Evolutionary conservation across 768 basidiomycete genomes (phyloP), one percentile per base, ranked within the genome.

Genomic region (Mycena venus): DNA sequence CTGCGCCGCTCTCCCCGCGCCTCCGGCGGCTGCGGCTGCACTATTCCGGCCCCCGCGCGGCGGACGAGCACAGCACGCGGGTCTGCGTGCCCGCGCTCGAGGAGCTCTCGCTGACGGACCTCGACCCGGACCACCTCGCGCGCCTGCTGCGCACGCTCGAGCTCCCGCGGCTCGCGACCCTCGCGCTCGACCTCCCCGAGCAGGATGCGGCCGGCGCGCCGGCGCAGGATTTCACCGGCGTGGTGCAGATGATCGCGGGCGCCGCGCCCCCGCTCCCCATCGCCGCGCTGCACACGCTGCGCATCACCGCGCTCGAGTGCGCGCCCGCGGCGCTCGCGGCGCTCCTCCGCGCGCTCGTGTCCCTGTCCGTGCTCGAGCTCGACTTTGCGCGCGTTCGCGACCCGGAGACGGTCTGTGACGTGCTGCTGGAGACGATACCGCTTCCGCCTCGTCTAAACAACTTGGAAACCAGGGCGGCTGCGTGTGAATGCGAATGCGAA

Each of bases 51-150:
- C 91, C 91, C 2, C 81, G 82, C 51, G 70, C 78, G 4, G 70
- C 75, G 27, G 70, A 73, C 53, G 70, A 58, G 19, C 68, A 23
- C 44, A 58, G 59, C 34, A 69, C 85, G 17, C 80, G 81, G 53
- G 84, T 89, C 42, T 75, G 73, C 58, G 77, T 88, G 51, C 81
- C 83, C 7, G 79, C 80, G 10, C 83, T 93, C 40, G 75, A 79
- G 59, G 88, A 88, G 51, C 84, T 93, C 47, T 83, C 84, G 34
- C 83, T 93, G 23, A 88, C 87, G 9, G 90, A 91, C 80, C 82
- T 92, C 70, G 91, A 91, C 79, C 86, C 88, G 2, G 88, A 88
- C 71, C 89, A 91, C 77, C 84, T 91, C 51, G 84, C 86, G 72
- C 80, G 79, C 19, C 79, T 91, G 60, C 80, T 92, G 76, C 83